Percentiles rank a stretch among this genome's conserved stretches.
These are phyloP conservation scores for Monilinia fructigena DNA, from an alignment of 2,329 filamentous ascomycete genomes.

Conservation along the genomic window DNA sequence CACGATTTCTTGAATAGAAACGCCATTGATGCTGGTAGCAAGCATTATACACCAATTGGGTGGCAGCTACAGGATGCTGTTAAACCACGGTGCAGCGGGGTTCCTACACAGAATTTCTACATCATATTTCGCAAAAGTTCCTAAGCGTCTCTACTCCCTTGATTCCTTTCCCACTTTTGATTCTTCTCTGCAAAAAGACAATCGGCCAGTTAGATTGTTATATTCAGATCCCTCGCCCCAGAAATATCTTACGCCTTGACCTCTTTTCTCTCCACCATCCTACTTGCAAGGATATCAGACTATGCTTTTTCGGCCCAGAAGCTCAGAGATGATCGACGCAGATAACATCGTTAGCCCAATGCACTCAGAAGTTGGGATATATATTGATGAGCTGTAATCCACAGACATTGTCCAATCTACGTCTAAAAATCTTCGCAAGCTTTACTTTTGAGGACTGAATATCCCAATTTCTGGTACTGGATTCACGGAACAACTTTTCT, in stretches of 20 bases:
- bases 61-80: not conserved
- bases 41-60: not conserved
- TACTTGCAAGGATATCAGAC: not conserved
- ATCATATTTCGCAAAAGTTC: not conserved
- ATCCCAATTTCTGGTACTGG: not conserved
- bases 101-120: too few relatives aligned
- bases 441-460: not conserved
- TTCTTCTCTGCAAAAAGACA: not conserved
- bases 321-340: not conserved
- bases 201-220: not conserved
- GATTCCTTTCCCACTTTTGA: not conserved
- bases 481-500: not conserved
- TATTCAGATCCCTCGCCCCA: not conserved
- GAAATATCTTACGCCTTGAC: not conserved
- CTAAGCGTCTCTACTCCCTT: not conserved
- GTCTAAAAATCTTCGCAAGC: not conserved
- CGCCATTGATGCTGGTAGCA: too few relatives aligned
- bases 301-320: not conserved
- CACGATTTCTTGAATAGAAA: not conserved
- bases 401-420: not conserved
- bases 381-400: not conserved
- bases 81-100: not conserved
- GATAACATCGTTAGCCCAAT: not conserved
- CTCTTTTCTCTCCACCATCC: constrained; percentile 10
- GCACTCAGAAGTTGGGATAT: not conserved